Percentiles rank a stretch among this genome's conserved stretches.
Evolutionary conservation across 2,329 filamentous ascomycete genomes (phyloP).

Genomic region (Polytolypa hystricis): DNA sequence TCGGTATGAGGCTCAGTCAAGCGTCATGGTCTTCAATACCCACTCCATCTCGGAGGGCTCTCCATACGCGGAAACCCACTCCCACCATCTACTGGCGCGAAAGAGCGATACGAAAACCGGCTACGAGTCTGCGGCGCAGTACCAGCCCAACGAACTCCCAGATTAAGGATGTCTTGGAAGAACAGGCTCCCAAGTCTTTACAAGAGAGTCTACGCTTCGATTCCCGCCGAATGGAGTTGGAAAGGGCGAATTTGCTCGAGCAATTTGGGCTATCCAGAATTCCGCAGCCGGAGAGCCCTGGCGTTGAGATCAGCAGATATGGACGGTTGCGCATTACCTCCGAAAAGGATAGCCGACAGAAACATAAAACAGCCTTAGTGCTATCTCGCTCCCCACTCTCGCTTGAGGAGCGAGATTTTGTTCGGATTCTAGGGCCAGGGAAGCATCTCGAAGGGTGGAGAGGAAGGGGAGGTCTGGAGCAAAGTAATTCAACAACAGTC

Average conservation of each 20-base stretch:
- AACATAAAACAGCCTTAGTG: slow-evolving; percentile 13
- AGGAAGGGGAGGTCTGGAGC: slow-evolving; percentile 10
- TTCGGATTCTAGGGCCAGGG: slow-evolving; percentile 8
- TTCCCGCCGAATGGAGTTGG: too few relatives aligned
- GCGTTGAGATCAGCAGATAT: slow-evolving; percentile 9
- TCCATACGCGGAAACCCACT: too few relatives aligned
- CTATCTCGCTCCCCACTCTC: slow-evolving; percentile 11
- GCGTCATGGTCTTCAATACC: too few relatives aligned
- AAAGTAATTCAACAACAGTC: slow-evolving; percentile 8
- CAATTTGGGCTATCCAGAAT: slow-evolving; percentile 13
- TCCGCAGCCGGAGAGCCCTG: slow-evolving; percentile 9
- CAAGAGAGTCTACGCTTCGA: too few relatives aligned
- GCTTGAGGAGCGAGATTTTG: slow-evolving; percentile 14
- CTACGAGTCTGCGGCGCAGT: too few relatives aligned
- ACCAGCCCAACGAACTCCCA: too few relatives aligned
- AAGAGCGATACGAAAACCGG: too few relatives aligned
- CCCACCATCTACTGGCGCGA: too few relatives aligned
- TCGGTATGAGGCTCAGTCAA: too few relatives aligned
- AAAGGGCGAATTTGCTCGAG: slow-evolving; percentile 8
- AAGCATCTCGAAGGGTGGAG: slow-evolving; percentile 11
- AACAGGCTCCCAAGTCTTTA: too few relatives aligned
- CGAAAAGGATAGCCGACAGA: slow-evolving; percentile 7
- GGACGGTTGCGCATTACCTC: slow-evolving; percentile 11
- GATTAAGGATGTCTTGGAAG: too few relatives aligned
- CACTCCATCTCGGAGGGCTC: too few relatives aligned